These are phyloP conservation scores for Trametes elegans DNA, from an alignment of 768 basidiomycete genomes.

Conservation along the genomic window DNA sequence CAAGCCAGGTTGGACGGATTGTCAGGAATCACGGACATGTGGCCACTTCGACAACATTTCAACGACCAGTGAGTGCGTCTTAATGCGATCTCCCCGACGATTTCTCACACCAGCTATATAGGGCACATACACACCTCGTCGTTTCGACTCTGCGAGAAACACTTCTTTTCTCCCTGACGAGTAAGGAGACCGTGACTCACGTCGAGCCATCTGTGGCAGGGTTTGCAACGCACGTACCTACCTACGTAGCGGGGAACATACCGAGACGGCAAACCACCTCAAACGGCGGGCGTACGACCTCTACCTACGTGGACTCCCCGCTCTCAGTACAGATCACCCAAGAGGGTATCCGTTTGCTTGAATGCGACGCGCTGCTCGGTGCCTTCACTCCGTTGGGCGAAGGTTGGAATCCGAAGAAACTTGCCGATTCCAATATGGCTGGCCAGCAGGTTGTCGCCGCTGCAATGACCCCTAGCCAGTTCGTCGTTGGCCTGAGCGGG, in stretches of 20 bases:
- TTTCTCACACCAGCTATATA: conserved; percentile 22
- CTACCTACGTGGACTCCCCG: conserved; percentile 44
- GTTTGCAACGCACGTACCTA: conserved; percentile 50
- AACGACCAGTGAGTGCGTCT: conserved; percentile 45
- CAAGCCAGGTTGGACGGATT: conserved; percentile 58
- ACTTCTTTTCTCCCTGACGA: conserved; percentile 51
- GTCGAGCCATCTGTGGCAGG: conserved; percentile 38
- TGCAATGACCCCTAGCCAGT: conserved; percentile 64
- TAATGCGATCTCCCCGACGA: background rate
- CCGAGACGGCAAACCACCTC: conserved; percentile 30
- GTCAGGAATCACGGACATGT: conserved; percentile 54
- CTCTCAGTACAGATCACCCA: conserved; percentile 73
- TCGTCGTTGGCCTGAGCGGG: conserved; percentile 56
- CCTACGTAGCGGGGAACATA: conserved; percentile 65
- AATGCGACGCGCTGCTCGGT: conserved; percentile 47
- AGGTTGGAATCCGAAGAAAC: conserved; percentile 36
- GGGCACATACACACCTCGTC: conserved; percentile 55
- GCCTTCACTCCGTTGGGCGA: conserved; percentile 41
- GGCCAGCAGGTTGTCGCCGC: conserved; percentile 61
- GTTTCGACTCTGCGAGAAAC: conserved; percentile 59
- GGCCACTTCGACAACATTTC: conserved; percentile 52
- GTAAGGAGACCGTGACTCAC: conserved; percentile 41
- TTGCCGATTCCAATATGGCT: background rate
- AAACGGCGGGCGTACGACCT: conserved; percentile 19
- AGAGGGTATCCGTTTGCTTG: conserved; percentile 50